Evolutionary conservation across 31 red algal genomes (phyloP), one percentile per base, ranked within the genome.

Genomic region (Bonnemaisonia californica): DNA sequence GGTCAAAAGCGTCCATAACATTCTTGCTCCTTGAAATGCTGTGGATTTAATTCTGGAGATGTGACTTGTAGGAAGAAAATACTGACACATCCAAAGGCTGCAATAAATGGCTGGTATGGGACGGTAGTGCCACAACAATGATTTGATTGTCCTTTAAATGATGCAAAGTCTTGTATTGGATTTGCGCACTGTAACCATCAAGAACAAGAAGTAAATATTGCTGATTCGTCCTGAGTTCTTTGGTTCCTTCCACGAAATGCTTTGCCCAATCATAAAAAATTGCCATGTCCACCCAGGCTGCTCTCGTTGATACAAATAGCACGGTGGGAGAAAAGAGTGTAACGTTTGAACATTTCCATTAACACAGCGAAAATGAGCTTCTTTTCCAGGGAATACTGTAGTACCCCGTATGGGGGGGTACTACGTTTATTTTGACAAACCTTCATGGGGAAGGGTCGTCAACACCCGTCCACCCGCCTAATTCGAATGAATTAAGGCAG

Each of bases 71-170:
- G 51, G 18, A 21, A 22, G 22, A 21, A 48, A 47, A 48, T 9
- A 73, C 69, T 23, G 79, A 28, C 5, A 82, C 34, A 27, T 82
- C 79, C n/a, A 82, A 39, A 9, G 79, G 79, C 62, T 82, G 62
- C 8, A 69, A n/a, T 21, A 82, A 62, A 47, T 82, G 62, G 2
- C 16, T 26, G 18, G 61, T 47, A 47, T 82, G 62, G 4, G 63
- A n/a, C 4, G 30, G 79, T 19, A 82, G 58, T 7, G 2, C 31
- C 0, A 69, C 9, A 3, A 82, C 22, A 19, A 68, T 19, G 54
- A 82, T 54, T 38, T 28, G 3, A 47, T 70, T 82, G 33, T 30
- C 38, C 21, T 34, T 23, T 0, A 82, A 56, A 2, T 31, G 13
- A 23, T 34, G 36, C 0, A 82, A 22, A 11, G 22, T 11, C 54